Conservation (phyloP, 2,329 filamentous ascomycete genomes). For the Gaeumannomyces sp. region DNA sequence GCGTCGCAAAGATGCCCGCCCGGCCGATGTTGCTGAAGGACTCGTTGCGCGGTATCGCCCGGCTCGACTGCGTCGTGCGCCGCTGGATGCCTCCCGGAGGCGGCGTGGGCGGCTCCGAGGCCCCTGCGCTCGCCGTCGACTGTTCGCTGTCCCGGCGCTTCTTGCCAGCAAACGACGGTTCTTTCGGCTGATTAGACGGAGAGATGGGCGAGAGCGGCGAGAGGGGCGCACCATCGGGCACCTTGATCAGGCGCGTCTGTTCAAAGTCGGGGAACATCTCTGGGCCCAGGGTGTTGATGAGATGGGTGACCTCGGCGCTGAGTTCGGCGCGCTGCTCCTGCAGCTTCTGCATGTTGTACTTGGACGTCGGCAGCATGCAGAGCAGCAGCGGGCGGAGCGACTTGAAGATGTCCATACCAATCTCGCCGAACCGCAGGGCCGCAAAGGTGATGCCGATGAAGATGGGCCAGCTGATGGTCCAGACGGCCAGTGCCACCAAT, state of each 20-base stretch:
- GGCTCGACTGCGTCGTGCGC: conserved; percentile 45
- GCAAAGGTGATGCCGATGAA: conserved; percentile 90
- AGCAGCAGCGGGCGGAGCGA: conserved; percentile 83
- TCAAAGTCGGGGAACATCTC: conserved; percentile 98
- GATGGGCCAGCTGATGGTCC: conserved; percentile 67
- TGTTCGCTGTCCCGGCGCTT: conserved; percentile 43
- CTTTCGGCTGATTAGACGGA: conserved; percentile 1
- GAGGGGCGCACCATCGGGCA: conserved; percentile 33
- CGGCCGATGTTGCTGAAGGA: conserved; percentile 85
- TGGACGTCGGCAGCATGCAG: conserved; percentile 76
- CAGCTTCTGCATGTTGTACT: conserved; percentile 76
- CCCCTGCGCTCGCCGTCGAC: conserved; percentile 30
- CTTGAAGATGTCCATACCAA: conserved; percentile 98
- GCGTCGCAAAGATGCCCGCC: conserved; percentile 84
- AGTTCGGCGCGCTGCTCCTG: conserved; percentile 66
- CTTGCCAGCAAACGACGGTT: conserved; percentile 17
- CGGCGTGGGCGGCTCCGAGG: conserved; percentile 30
- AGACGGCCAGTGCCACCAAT: conserved; percentile 42
- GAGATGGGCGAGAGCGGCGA: conserved; percentile 12
- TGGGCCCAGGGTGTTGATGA: conserved; percentile 92
- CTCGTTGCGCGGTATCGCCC: conserved; percentile 72
- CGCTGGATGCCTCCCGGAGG: conserved; percentile 28
- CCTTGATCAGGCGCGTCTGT: conserved; percentile 60
- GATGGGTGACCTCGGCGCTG: conserved; percentile 74
- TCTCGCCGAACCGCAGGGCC: conserved; percentile 87